Evolutionary conservation across 768 basidiomycete species (phyloP).

Genomic region (Auricularia auricula-judae): DNA sequence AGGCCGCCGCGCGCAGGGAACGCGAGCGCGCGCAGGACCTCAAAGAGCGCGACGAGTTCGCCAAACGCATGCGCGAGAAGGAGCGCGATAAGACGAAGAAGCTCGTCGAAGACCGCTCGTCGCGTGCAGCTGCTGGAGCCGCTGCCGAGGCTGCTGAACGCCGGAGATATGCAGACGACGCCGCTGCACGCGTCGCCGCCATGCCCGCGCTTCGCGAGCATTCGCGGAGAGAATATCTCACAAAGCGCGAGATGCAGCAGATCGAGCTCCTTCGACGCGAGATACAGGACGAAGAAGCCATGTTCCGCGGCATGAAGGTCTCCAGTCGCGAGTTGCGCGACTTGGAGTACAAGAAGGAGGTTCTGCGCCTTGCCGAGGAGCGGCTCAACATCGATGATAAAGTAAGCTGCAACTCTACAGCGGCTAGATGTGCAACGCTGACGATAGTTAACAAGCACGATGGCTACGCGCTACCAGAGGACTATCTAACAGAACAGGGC

Average conservation of each 20-base stretch:
- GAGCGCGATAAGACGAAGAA: slow-evolving; percentile 84
- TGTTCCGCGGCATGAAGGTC: slow-evolving; percentile 85
- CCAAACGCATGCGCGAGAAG: slow-evolving; percentile 71
- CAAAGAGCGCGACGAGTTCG: slow-evolving; percentile 85
- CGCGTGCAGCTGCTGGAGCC: slow-evolving; percentile 49
- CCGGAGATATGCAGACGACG: slow-evolving; percentile 72
- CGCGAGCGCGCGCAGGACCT: slow-evolving; percentile 68
- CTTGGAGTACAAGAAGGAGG: slow-evolving; percentile 85
- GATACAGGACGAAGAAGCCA: slow-evolving; percentile 85
- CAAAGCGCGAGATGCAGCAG: slow-evolving; percentile 92
- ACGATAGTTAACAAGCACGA: slow-evolving; percentile 38
- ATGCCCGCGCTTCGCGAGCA: slow-evolving; percentile 73
- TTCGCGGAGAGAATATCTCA: slow-evolving; percentile 91
- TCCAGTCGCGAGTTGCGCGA: slow-evolving; percentile 73
- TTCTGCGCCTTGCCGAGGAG: slow-evolving; percentile 86
- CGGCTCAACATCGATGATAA: slow-evolving; percentile 90
- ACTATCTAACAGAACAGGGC: slow-evolving; percentile 96
- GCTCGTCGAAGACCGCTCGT: slow-evolving; percentile 84
- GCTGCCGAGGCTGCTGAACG: slow-evolving; percentile 77
- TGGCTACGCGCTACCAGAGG: slow-evolving; percentile 93
- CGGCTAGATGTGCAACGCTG: background rate
- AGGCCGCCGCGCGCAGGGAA: slow-evolving; percentile 59
- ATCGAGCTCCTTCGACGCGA: slow-evolving; percentile 87
- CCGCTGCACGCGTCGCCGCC: slow-evolving; percentile 34
- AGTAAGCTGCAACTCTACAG: background rate